These are phyloP conservation scores for Neurospora terricola DNA, from an alignment of 495 filamentous ascomycete genomes.

Conservation along the genomic window DNA sequence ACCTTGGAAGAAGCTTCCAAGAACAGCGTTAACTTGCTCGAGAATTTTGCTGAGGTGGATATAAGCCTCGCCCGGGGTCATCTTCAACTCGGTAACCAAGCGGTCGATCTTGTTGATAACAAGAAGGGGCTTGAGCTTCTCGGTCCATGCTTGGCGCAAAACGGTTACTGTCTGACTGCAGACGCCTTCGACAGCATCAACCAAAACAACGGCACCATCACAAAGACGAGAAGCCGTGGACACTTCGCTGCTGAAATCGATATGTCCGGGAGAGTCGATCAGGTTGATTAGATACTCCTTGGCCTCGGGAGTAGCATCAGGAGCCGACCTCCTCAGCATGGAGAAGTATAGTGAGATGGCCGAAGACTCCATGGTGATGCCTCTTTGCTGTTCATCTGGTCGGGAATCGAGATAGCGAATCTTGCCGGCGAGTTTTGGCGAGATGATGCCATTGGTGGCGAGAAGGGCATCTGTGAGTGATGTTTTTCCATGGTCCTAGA, in stretches of 20 bases:
- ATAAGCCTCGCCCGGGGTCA: slow-evolving; percentile 84
- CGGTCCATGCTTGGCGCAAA: slow-evolving; percentile 87
- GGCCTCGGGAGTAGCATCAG: slow-evolving; percentile 56
- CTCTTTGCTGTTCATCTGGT: slow-evolving; percentile 91
- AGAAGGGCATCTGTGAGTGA: slow-evolving; percentile 94
- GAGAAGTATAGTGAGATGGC: slow-evolving; percentile 96
- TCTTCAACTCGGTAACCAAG: slow-evolving; percentile 82
- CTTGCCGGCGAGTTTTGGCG: slow-evolving; percentile 91
- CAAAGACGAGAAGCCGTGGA: slow-evolving; percentile 91
- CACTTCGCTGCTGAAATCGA: slow-evolving; percentile 98
- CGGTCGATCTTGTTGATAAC: slow-evolving; percentile 99
- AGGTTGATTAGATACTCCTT: slow-evolving; percentile 95
- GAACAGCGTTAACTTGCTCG: slow-evolving; percentile 93
- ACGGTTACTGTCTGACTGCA: slow-evolving; percentile 98
- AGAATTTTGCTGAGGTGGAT: slow-evolving; percentile 81
- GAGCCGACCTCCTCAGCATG: slow-evolving; percentile 58
- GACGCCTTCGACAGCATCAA: slow-evolving; percentile 97
- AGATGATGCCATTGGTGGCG: slow-evolving; percentile 99
- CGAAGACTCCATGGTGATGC: slow-evolving; percentile 99
- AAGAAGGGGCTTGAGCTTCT: slow-evolving; percentile 87
- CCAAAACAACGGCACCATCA: slow-evolving; percentile 87
- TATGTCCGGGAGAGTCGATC: slow-evolving; percentile 96
- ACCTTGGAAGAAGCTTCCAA: slow-evolving; percentile 95
- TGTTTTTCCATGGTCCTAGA: slow-evolving; percentile 91
- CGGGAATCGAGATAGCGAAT: slow-evolving; percentile 96